Evolutionary conservation across 441 rosid species (phyloP).

Genomic region (Hura crepitans): DNA sequence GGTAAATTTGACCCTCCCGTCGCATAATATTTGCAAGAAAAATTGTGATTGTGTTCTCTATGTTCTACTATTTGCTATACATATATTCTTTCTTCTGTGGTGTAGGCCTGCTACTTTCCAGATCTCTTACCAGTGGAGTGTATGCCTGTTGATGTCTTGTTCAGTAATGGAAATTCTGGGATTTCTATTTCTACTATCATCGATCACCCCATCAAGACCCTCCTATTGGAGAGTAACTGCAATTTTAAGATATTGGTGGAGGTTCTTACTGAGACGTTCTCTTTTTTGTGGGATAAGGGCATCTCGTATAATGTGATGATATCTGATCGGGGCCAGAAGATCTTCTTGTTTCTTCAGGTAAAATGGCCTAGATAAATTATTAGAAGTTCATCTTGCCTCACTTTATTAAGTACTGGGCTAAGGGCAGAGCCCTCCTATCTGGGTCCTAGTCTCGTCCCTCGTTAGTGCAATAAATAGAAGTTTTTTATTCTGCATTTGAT

Average conservation of each 20-base stretch:
- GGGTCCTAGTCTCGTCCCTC: no score
- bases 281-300: conserved; percentile 27
- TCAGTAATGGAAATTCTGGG: conserved; percentile 22
- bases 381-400: no score
- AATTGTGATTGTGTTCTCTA: background rate
- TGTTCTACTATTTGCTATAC: background rate
- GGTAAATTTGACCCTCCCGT: background rate
- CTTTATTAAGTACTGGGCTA: no score
- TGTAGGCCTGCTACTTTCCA: conserved; percentile 44
- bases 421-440: no score
- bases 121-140: conserved; percentile 40
- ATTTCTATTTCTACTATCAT: conserved; percentile 26
- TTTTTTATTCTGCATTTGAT: background rate
- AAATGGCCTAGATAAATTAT: no score
- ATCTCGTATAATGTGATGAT: conserved; percentile 34
- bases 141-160: conserved; percentile 34
- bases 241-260: conserved; percentile 30
- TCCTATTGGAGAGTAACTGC: conserved; percentile 31
- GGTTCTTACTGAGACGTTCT: conserved; percentile 29
- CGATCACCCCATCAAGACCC: conserved; percentile 40
- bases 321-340: conserved; percentile 34
- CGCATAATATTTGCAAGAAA: background rate
- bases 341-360: conserved; percentile 45
- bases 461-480: no score
- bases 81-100: conserved; percentile 2